Evolutionary conservation across 1,284 basidiomycete species (phyloP), one percentile per base, ranked within the genome.

Genomic region (Erythrobasidium hasegawianum): DNA sequence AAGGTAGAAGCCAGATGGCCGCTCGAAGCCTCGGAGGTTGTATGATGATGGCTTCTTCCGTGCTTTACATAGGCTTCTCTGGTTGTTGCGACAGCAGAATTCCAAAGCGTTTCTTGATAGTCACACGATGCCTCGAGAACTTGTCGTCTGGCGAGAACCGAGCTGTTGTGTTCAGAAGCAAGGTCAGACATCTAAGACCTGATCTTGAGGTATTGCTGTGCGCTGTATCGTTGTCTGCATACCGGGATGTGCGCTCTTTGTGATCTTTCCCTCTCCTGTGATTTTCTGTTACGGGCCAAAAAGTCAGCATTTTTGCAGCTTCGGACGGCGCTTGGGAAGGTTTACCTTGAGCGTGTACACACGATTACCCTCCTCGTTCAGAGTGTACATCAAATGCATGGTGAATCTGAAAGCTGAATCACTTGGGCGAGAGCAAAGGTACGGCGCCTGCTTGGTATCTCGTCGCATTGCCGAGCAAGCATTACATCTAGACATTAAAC

Each of bases 61-160:
- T n/a, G n/a, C n/a, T 39, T 82, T 83, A 93, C 81, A 92, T 82
- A 13, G 92, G 92, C 78, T 90, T 91, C 69, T 83, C 80, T 33
- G 93, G 91, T n/a, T 89, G 82, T 77, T 96, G 91, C 22, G 93
- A 94, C 69, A 86, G 85, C 71, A 97, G 84, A 69, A 74, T 60
- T 14, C 68, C 58, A 64, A 57, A 89, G 77, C 92, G 85, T 80
- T 90, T 91, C 82, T 96, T 96, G 77, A 96, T 88, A 2, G 90
- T 94, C 66, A 96, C 90, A 70, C 93, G 87, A 77, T 97, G 93
- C 69, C 90, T 84, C 70, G 92, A 94, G 80, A 94, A 97, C 82
- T 96, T 96, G 84, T 96, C 93, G 78, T 97, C 93, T 16, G 93
- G 93, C 27, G 93, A 96, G 80, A 96, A 96, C 41, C 92, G 89